Percentiles rank a stretch among this genome's conserved stretches.
These are phyloP conservation scores for Pythium biforme DNA, from an alignment of 352 stramenopile species.

Conservation along the genomic window DNA sequence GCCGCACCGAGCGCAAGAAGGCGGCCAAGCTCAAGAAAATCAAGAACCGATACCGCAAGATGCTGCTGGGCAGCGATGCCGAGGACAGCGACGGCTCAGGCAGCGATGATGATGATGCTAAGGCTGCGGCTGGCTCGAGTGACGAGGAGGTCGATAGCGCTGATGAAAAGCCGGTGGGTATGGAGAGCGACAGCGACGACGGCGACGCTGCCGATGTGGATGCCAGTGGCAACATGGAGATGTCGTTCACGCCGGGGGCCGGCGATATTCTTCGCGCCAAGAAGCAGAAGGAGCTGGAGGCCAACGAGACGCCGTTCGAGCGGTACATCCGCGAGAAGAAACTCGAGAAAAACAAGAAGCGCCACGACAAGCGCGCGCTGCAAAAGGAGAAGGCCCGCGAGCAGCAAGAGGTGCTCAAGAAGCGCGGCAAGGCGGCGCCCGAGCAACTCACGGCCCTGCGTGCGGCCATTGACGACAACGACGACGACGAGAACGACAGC, in stretches of 20 bases:
- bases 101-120: conserved; percentile 21
- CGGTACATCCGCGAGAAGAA: conserved; percentile 86
- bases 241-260: conserved; percentile 76
- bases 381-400: conserved; percentile 66
- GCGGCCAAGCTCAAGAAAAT: conserved; percentile 72
- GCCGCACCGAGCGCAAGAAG: conserved; percentile 47
- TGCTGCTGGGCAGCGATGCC: conserved; percentile 69
- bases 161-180: conserved; percentile 27
- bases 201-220: conserved; percentile 18
- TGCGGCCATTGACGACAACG: conserved; percentile 50
- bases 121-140: conserved; percentile 23
- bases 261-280: conserved; percentile 72
- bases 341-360: conserved; percentile 81
- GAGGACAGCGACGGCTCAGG: conserved; percentile 59
- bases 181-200: conserved; percentile 24
- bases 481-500: conserved; percentile 32
- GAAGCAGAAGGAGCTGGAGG: conserved; percentile 71
- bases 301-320: conserved; percentile 83
- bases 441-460: conserved; percentile 57
- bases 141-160: conserved; percentile 28
- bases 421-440: conserved; percentile 41
- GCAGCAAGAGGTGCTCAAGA: conserved; percentile 67
- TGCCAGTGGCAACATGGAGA: conserved; percentile 66
- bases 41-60: conserved; percentile 78
- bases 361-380: conserved; percentile 66